Percentiles rank a stretch among this genome's conserved stretches.
phyloP scores from a whole-genome alignment of 352 stramenopile species.

The Saprolegnia diclina region DNA sequence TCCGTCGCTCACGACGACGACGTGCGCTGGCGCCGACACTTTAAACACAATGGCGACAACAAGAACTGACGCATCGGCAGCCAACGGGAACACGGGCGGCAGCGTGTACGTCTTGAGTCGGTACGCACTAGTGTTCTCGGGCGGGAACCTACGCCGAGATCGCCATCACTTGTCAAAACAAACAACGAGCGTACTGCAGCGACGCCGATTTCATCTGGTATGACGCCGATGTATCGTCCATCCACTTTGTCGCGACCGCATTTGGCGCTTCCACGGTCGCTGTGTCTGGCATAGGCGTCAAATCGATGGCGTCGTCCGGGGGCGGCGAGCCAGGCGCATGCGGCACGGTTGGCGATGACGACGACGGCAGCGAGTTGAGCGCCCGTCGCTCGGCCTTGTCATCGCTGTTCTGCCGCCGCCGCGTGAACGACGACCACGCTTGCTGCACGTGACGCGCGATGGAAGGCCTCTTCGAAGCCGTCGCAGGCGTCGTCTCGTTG shows the following conservation, averaged over 20 bases:
- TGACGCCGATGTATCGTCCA: no score
- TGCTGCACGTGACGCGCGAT: neutral
- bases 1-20: neutral
- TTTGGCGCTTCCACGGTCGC: neutral
- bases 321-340: neutral
- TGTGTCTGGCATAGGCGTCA: neutral
- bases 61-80: neutral
- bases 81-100: neutral
- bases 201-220: neutral
- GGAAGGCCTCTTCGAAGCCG: neutral
- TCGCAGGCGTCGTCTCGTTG: neutral
- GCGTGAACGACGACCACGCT: neutral
- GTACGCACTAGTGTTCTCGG: neutral
- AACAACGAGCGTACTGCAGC: neutral
- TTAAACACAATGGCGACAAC: neutral
- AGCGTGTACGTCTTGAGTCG: neutral
- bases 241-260: no score
- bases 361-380: neutral
- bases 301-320: neutral
- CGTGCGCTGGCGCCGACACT: neutral
- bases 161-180: neutral
- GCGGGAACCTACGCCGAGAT: neutral
- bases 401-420: neutral
- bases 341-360: neutral
- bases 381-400: neutral